Conservation (phyloP, 2,329 filamentous ascomycete species). For the Fusarium torreyae region DNA sequence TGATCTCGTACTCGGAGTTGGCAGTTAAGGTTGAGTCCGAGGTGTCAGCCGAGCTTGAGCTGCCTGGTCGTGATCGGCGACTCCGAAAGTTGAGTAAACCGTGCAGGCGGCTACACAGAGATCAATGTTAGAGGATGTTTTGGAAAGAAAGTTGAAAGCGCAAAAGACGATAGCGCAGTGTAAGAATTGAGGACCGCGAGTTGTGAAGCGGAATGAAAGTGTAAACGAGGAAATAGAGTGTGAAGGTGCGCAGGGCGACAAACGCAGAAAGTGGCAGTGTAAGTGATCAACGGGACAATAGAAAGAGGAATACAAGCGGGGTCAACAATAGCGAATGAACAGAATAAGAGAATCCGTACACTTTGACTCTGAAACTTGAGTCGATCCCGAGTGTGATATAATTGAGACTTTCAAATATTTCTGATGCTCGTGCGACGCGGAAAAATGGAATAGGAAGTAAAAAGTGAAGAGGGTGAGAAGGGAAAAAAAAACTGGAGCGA, state of each 20-base stretch:
- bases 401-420: slow-evolving; percentile 6
- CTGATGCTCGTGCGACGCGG: slow-evolving; percentile 15
- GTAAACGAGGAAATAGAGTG: background rate
- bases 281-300: slow-evolving; percentile 34
- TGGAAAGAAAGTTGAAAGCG: background rate
- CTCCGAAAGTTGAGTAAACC: slow-evolving; percentile 44
- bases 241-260: slow-evolving; percentile 6
- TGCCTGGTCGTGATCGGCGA: slow-evolving; percentile 43
- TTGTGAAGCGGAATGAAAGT: slow-evolving; percentile 3
- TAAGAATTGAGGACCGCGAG: background rate
- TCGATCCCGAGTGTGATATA: slow-evolving; percentile 7
- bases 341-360: slow-evolving; percentile 25
- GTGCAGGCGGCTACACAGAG: slow-evolving; percentile 43
- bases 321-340: slow-evolving; percentile 13
- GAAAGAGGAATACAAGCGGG: slow-evolving; percentile 6
- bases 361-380: slow-evolving; percentile 14
- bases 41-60: slow-evolving; percentile 44
- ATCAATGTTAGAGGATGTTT: slow-evolving; percentile 36
- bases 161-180: background rate
- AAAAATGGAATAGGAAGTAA: slow-evolving; percentile 14
- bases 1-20: slow-evolving; percentile 43
- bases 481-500: slow-evolving; percentile 45
- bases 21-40: slow-evolving; percentile 38
- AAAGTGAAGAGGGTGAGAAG: slow-evolving; percentile 9
- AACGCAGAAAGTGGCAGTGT: slow-evolving; percentile 23